These are phyloP conservation scores for Acacia crassicarpa DNA, from an alignment of 306 rosid genomes.

Conservation along the genomic window DNA sequence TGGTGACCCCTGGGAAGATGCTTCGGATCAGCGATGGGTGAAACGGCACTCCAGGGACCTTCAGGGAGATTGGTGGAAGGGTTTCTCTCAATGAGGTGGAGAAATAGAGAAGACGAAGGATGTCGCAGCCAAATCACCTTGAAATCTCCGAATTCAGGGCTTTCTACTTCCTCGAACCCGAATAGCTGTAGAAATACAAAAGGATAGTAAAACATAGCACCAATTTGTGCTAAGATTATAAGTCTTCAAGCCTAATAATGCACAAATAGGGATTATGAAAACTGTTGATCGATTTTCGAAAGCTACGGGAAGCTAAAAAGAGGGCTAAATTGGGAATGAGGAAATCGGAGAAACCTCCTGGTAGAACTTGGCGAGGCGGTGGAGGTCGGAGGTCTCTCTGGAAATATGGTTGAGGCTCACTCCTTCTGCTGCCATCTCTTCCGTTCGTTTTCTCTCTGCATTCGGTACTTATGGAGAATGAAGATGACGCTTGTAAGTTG, in stretches of 20 bases:
- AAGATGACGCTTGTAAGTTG: not conserved
- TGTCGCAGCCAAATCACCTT: conserved; percentile 71
- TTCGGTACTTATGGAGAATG: not conserved
- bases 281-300: not conserved
- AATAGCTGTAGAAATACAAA: conserved; percentile 43
- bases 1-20: conserved; percentile 89
- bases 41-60: conserved; percentile 71
- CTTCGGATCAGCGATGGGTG: conserved; percentile 66
- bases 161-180: conserved; percentile 74
- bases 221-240: not conserved
- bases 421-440: conserved; percentile 51
- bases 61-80: conserved; percentile 70
- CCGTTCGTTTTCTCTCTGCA: not conserved
- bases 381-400: conserved; percentile 66
- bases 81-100: conserved; percentile 74
- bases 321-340: not conserved
- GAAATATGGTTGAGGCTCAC: conserved; percentile 63
- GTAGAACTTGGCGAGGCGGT: conserved; percentile 80
- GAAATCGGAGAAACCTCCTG: conserved; percentile 51
- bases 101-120: conserved; percentile 45
- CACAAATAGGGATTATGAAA: not conserved
- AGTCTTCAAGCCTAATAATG: not conserved
- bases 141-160: conserved; percentile 62
- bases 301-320: not conserved
- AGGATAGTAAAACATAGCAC: not conserved